Evolutionary conservation across 208 protist species (phyloP).

Genomic region (Leishmania amazonensis): DNA sequence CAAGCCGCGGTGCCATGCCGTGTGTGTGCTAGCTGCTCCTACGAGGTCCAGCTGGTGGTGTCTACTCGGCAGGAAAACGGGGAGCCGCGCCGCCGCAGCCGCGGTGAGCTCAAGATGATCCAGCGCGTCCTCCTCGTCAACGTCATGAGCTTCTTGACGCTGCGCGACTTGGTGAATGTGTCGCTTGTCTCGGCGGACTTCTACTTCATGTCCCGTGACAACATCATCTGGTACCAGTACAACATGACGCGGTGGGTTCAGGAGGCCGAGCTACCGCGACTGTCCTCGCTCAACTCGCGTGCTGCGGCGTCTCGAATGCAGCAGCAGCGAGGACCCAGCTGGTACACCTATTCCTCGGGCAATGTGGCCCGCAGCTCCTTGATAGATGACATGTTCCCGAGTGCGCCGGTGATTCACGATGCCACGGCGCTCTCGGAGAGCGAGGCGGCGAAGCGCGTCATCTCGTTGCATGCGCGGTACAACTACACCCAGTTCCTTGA

Average conservation of each 20-base stretch:
- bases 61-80: slow-evolving; percentile 67
- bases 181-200: slow-evolving; percentile 81
- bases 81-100: slow-evolving; percentile 66
- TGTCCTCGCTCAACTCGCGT: slow-evolving; percentile 26
- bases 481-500: slow-evolving; percentile 91
- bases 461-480: slow-evolving; percentile 86
- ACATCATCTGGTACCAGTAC: slow-evolving; percentile 88
- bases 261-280: slow-evolving; percentile 46
- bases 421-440: slow-evolving; percentile 54
- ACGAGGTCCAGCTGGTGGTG: slow-evolving; percentile 87
- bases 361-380: neutral
- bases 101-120: slow-evolving; percentile 85
- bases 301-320: slow-evolving; percentile 11
- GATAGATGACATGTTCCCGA: slow-evolving; percentile 19
- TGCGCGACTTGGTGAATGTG: slow-evolving; percentile 54
- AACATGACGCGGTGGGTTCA: slow-evolving; percentile 72
- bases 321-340: slow-evolving; percentile 9
- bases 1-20: slow-evolving; percentile 22
- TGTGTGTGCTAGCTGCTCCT: slow-evolving; percentile 71
- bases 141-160: slow-evolving; percentile 67
- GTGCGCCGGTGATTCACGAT: slow-evolving; percentile 34
- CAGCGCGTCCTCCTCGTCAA: slow-evolving; percentile 78
- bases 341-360: slow-evolving; percentile 11
- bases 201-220: slow-evolving; percentile 87
- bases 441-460: slow-evolving; percentile 75